Evolutionary conservation across 2,329 filamentous ascomycete genomes (phyloP), one percentile per base, ranked within the genome.

Genomic region (Paracoccidioides lutzii): DNA sequence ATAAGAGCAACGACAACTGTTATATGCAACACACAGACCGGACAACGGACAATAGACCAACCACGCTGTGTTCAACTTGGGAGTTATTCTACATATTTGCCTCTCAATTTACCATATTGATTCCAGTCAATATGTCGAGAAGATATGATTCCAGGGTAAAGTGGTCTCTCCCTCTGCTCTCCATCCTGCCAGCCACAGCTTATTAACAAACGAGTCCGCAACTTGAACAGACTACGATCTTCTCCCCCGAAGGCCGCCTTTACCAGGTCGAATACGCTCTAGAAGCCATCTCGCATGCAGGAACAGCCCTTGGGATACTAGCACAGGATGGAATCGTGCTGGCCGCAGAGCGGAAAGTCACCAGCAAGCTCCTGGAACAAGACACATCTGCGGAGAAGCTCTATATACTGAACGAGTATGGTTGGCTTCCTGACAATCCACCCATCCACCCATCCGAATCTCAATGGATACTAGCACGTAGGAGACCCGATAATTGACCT

Each of bases 381-480:
- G 93, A 98, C 76, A 98, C 94, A 61, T 97, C 93, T 55, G 94
- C 93, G 52, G 93, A 98, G 84, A 98, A 98, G 84, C 88, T 98
- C 65, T 98, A 98, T 76, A 96, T 95, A 67, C 78, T 98, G 66
- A 98, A 98, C 66, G 93, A 98, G 91, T 96, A 78, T 60, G 86
- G 67, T 37, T 7, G 14, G 28, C 57, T 45, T 30, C 43, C n/a
- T 41, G 42, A 1, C 22, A 1, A 22, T 22, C 22, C 22, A 22
- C 22, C 22, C 2, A 22, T 22, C 22, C 22, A 22, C 22, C 22
- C 5, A 6, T 38, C 32, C 10, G 14, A 22, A 4, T n/a, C 46
- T 50, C 8, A 32, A 32, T 43, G 10, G 35, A 12, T 5, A 30
- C 32, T 12, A 48, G 12, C 32, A 15, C 30, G 3, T 4, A 12